Conservation (phyloP, 1,284 basidiomycete species). For the Malassezia psittaci region DNA sequence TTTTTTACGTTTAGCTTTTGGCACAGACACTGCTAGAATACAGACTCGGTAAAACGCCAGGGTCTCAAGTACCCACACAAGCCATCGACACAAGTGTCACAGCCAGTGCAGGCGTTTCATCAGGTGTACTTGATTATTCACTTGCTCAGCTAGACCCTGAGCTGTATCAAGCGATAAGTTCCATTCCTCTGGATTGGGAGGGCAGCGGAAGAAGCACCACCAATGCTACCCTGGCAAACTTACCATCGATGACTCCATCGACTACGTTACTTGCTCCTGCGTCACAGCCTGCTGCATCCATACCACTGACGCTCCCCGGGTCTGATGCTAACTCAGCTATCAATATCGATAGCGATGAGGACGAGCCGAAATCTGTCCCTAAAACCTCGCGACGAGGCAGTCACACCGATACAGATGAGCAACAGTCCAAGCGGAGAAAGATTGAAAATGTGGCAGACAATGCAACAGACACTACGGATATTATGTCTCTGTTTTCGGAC, state of each 20-base stretch:
- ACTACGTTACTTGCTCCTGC: background rate
- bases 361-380: background rate
- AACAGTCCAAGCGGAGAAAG: conserved; percentile 1
- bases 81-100: no score
- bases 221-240: background rate
- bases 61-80: background rate
- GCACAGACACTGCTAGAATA: conserved; percentile 9
- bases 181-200: conserved; percentile 8
- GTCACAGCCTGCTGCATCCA: background rate
- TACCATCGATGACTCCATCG: background rate
- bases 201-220: background rate
- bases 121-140: background rate
- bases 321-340: background rate
- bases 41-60: background rate
- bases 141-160: conserved; percentile 1
- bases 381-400: background rate
- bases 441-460: background rate
- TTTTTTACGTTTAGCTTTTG: background rate
- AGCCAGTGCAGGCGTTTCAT: no score
- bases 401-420: background rate
- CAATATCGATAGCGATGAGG: conserved; percentile 10
- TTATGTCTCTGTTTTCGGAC: background rate
- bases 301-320: background rate
- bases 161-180: conserved; percentile 9
- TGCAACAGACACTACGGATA: background rate